A percentile compares a stretch with the other conserved stretches of the same genome.
Evolutionary conservation across 2,329 filamentous ascomycete genomes (phyloP).

Genomic region (Simplicillium aogashimaense): DNA sequence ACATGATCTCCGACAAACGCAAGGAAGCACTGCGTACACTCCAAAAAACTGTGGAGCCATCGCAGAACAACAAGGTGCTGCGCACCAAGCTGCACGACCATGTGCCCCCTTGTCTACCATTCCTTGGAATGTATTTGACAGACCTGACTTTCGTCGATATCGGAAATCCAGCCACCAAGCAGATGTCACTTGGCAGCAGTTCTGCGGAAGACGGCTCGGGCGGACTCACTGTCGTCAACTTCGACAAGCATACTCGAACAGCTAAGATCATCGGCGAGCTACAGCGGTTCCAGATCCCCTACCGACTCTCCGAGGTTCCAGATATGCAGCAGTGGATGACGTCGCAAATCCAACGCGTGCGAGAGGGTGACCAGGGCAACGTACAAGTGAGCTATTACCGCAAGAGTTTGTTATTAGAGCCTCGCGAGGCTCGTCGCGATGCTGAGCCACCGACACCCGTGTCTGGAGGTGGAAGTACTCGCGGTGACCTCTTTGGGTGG

Average conservation of each 20-base stretch:
- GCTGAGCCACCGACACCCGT: slow-evolving; percentile 21
- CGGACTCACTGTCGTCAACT: slow-evolving; percentile 80
- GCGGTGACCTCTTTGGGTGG: slow-evolving; percentile 38
- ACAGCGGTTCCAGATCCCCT: slow-evolving; percentile 92
- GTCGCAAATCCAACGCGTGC: slow-evolving; percentile 68
- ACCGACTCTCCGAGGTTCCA: slow-evolving; percentile 69
- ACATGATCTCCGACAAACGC: slow-evolving; percentile 72
- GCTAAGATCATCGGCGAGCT: slow-evolving; percentile 93
- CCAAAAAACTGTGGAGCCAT: slow-evolving; percentile 77
- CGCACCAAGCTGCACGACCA: slow-evolving; percentile 76
- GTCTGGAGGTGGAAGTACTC: slow-evolving; percentile 17
- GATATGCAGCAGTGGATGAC: slow-evolving; percentile 94
- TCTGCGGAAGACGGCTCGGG: slow-evolving; percentile 53
- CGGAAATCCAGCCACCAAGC: slow-evolving; percentile 79
- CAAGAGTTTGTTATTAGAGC: slow-evolving; percentile 76
- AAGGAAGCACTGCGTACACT: slow-evolving; percentile 70
- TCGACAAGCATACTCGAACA: slow-evolving; percentile 91
- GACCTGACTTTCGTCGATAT: slow-evolving; percentile 93
- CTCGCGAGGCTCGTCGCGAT: slow-evolving; percentile 42
- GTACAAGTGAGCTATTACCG: slow-evolving; percentile 62
- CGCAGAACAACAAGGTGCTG: slow-evolving; percentile 83
- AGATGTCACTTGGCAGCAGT: slow-evolving; percentile 41
- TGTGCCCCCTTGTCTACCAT: slow-evolving; percentile 85
- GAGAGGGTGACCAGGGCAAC: slow-evolving; percentile 44
- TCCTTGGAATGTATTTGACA: slow-evolving; percentile 91